Evolutionary conservation across 169 alveolate genomes (phyloP).

Genomic region (Plasmodium malariae): DNA sequence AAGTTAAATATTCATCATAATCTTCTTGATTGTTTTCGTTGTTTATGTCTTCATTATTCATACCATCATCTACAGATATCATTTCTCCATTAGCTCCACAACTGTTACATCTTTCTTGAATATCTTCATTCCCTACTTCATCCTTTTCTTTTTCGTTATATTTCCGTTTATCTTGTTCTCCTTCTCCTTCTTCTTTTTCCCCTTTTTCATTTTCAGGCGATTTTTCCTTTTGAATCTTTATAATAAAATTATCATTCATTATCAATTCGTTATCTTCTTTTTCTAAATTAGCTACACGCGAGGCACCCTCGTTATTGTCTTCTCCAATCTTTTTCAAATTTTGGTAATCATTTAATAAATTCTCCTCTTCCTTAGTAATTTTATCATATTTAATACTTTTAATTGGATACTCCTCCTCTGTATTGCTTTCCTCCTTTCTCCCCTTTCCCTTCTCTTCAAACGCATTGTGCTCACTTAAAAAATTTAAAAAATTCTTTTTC

Average conservation of each 20-base stretch:
- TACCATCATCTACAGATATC: neutral
- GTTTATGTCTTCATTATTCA: neutral
- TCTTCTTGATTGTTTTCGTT: constrained; percentile 11
- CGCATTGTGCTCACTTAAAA: constrained; percentile 16
- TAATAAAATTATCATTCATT: constrained; percentile 69
- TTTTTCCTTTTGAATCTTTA: constrained; percentile 40
- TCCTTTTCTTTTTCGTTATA: neutral
- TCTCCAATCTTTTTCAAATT: constrained; percentile 20
- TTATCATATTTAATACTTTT: constrained; percentile 21
- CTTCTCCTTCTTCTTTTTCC: neutral
- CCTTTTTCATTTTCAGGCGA: neutral
- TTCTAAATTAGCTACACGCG: constrained; percentile 9
- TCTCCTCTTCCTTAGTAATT: constrained; percentile 36
- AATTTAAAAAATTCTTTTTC: constrained; percentile 4
- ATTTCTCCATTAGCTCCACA: neutral
- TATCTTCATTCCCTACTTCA: neutral
- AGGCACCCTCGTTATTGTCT: constrained; percentile 2
- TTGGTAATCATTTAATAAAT: constrained; percentile 27
- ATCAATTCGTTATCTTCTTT: constrained; percentile 33
- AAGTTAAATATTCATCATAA: constrained; percentile 52
- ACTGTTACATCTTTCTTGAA: neutral
- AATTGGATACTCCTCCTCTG: neutral
- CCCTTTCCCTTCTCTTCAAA: constrained; percentile 8
- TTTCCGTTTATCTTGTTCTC: neutral
- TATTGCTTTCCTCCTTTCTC: neutral